Base-by-base conservation (phyloP, 2,329 filamentous ascomycete genomes). In the Didymosphaeria variabile region DNA sequence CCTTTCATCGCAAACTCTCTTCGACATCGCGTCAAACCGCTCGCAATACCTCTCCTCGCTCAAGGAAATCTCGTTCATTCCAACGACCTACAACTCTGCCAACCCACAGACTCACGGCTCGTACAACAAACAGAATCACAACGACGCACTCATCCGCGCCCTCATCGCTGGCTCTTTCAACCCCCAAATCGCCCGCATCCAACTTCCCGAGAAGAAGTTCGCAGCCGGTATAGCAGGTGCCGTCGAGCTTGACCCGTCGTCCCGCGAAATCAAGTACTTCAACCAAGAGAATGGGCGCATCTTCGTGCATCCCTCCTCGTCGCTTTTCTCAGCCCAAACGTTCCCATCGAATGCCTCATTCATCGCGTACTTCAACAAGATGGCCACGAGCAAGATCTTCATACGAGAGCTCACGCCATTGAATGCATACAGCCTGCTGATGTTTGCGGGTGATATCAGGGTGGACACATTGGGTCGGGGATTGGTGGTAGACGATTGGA, bases 121-220 rank as follows among this genome's bases (percentile, higher is more conserved):
- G 1, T 79, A 86, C 57, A 84, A 86, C 61, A 84, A 84, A 57
- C 79, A 84, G 65, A 82, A 82, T 58, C 70, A 74, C 50, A 82
- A 82, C 61, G 79, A 79, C 23, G 75, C 79, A 0, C 79, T 85
- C 2, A 63, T 85, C 5, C 82, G 83, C 31, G 81, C 82, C 5
- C 73, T 85, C 17, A 78, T 83, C 9, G 84, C 84, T 1, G 83
- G 80, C 15, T 78, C 83, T 3, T 84, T 86, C 77, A 82, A 82
- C 44, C 95, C 95, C 0, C 94, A 98, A 79, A 88, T 97, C 66
- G 93, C 93, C 15, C 88, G 94, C 56, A 97, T 99, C 74, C 90
- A 93, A 66, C 92, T 97, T 68, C 95, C 95, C 0, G 93, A 97
- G 80, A 97, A 97, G 82, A 98, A 97, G 78, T 99, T 96, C 78